phyloP scores from a whole-genome alignment of 164 flowering plant genomes.

The Cinnamomum chago region DNA sequence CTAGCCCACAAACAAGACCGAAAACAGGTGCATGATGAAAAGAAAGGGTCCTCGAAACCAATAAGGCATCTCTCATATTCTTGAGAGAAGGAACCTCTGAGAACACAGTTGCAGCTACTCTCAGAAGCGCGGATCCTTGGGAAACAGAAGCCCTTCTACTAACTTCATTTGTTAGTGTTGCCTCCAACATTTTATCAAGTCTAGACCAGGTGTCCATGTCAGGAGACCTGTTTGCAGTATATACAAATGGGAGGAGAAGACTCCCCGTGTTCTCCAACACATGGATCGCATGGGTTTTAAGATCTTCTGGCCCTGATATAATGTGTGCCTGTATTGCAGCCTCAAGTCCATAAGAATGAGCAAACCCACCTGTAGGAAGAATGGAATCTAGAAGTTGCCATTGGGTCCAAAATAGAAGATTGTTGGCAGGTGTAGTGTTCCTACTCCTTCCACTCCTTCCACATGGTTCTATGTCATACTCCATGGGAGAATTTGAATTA shows the following conservation, averaged over 20 bases:
- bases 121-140: slow-evolving; percentile 89
- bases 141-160: slow-evolving; percentile 69
- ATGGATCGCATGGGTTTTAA: slow-evolving; percentile 46
- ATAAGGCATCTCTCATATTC: slow-evolving; percentile 46
- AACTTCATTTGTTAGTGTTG: slow-evolving; percentile 78
- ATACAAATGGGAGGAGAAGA: slow-evolving; percentile 83
- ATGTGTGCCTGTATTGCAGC: slow-evolving; percentile 72
- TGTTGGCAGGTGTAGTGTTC: slow-evolving; percentile 12
- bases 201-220: slow-evolving; percentile 50
- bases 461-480: slow-evolving; percentile 14
- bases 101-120: slow-evolving; percentile 74
- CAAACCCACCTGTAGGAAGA: slow-evolving; percentile 97
- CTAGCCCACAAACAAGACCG: slow-evolving; percentile 75
- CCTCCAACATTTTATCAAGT: slow-evolving; percentile 57
- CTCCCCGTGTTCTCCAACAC: slow-evolving; percentile 79
- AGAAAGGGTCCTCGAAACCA: slow-evolving; percentile 32
- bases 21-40: slow-evolving; percentile 94
- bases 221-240: slow-evolving; percentile 47
- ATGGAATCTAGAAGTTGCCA: slow-evolving; percentile 92
- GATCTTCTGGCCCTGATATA: slow-evolving; percentile 49
- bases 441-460: slow-evolving; percentile 13
- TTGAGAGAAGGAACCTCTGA: slow-evolving; percentile 61
- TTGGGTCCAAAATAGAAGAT: slow-evolving; percentile 64
- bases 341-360: slow-evolving; percentile 91
- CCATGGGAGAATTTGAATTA: too few species aligned